phyloP scores from a whole-genome alignment of 2,329 filamentous ascomycete species.

The Hymenoscyphus fraxineus region DNA sequence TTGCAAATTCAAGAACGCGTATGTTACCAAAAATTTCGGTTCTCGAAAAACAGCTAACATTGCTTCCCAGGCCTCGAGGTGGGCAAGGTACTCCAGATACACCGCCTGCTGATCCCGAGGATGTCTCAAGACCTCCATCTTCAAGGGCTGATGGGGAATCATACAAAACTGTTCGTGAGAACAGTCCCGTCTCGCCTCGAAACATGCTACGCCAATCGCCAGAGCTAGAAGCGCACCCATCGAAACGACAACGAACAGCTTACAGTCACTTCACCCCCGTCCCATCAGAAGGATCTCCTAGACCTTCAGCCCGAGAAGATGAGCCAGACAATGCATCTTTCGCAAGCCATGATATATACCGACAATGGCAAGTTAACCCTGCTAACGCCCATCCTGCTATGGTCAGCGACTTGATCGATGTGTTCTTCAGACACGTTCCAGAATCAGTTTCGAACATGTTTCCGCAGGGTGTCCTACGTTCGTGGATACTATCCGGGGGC shows the following conservation, averaged over 20 bases:
- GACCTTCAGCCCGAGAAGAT: constrained; percentile 22
- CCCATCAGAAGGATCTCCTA: constrained; percentile 32
- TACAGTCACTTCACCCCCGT: constrained; percentile 33
- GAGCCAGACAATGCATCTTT: constrained; percentile 18
- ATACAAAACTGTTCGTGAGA: constrained; percentile 31
- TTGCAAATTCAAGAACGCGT: constrained; percentile 85
- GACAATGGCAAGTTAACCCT: constrained; percentile 44
- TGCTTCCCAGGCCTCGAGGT: constrained; percentile 31
- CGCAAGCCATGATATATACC: constrained; percentile 21
- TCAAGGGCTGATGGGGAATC: constrained; percentile 31
- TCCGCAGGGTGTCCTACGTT: constrained; percentile 48
- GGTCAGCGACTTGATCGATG: constrained; percentile 48
- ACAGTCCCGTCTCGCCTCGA: constrained; percentile 30
- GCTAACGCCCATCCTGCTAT: constrained; percentile 46
- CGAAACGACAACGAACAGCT: constrained; percentile 33
- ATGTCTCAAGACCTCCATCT: constrained; percentile 29
- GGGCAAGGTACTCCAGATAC: constrained; percentile 36
- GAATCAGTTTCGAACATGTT: constrained; percentile 53
- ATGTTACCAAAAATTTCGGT: constrained; percentile 40
- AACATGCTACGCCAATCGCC: constrained; percentile 27
- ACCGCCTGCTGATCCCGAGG: constrained; percentile 33
- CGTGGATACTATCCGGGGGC: constrained; percentile 47
- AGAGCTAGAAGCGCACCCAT: constrained; percentile 28
- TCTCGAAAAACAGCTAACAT: constrained; percentile 38
- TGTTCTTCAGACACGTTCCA: constrained; percentile 56